These are phyloP conservation scores for Prototheca stagnorum DNA, from an alignment of 163 green algal genomes.

Conservation along the genomic window DNA sequence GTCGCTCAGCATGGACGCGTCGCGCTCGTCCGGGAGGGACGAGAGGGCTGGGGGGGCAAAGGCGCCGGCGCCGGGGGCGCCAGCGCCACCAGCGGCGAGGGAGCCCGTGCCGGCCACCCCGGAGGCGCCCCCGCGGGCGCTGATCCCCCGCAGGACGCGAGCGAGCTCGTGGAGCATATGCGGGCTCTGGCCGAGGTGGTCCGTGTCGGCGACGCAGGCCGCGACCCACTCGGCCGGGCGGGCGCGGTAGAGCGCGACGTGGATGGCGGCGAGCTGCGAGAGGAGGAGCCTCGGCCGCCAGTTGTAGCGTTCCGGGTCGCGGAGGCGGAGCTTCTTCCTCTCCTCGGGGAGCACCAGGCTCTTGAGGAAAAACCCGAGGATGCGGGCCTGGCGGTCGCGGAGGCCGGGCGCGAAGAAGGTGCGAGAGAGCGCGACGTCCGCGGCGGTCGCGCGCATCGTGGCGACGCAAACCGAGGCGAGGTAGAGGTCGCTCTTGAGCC, in stretches of 20 bases:
- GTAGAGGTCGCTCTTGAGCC: slow-evolving; percentile 23
- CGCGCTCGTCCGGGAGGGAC: too few species aligned
- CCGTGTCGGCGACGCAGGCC: slow-evolving; percentile 16
- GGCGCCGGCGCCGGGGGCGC: too few species aligned
- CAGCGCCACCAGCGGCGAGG: too few species aligned
- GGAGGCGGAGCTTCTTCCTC: slow-evolving; percentile 60
- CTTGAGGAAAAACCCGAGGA: slow-evolving; percentile 92
- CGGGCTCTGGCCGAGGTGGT: slow-evolving; percentile 15
- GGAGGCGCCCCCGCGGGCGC: not conserved
- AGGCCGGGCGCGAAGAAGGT: slow-evolving; percentile 37
- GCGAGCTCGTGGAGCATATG: slow-evolving; percentile 14
- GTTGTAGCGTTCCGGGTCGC: slow-evolving; percentile 60
- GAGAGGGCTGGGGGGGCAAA: too few species aligned
- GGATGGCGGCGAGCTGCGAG: slow-evolving; percentile 55
- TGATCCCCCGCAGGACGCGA: slow-evolving; percentile 1
- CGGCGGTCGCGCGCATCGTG: slow-evolving; percentile 52
- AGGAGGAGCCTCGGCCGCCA: slow-evolving; percentile 69
- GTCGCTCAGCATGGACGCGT: slow-evolving; percentile 29
- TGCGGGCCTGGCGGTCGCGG: slow-evolving; percentile 65
- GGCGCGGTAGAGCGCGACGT: slow-evolving; percentile 48
- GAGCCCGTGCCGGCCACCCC: not conserved
- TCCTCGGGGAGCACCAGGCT: slow-evolving; percentile 50
- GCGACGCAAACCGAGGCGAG: slow-evolving; percentile 33
- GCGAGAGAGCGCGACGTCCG: slow-evolving; percentile 2
- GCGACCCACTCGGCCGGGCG: slow-evolving; percentile 32